Evolutionary conservation across 257 asterid genomes (phyloP).

Genomic region (Striga asiatica): DNA sequence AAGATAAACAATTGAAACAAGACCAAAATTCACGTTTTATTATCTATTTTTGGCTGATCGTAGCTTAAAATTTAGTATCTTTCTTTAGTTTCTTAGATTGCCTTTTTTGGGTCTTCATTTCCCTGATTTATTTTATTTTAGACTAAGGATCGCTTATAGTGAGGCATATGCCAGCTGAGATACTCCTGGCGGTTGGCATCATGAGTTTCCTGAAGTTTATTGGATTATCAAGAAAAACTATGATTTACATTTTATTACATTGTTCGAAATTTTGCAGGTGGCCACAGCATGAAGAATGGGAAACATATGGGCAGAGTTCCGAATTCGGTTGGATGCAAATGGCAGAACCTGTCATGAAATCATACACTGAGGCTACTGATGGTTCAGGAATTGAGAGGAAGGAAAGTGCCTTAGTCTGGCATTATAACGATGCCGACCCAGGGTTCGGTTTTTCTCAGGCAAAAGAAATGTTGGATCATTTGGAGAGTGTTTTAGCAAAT

Average conservation of each 20-base stretch:
- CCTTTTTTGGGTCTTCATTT: neutral
- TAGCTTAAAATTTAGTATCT: too few relatives aligned
- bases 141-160: neutral
- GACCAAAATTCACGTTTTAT: too few relatives aligned
- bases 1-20: too few relatives aligned
- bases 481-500: conserved; percentile 84
- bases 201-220: neutral
- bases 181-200: neutral
- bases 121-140: neutral
- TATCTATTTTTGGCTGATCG: too few relatives aligned
- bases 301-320: conserved; percentile 47
- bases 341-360: conserved; percentile 85
- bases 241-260: too few relatives aligned
- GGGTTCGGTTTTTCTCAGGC: conserved; percentile 85
- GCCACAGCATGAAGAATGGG: conserved; percentile 74
- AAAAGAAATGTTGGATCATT: conserved; percentile 87
- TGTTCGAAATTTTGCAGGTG: conserved; percentile 47
- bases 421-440: conserved; percentile 75
- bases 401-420: conserved; percentile 92
- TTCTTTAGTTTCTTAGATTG: neutral
- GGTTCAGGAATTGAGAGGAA: conserved; percentile 77
- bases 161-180: neutral
- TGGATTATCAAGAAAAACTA: too few relatives aligned
- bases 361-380: conserved; percentile 86
- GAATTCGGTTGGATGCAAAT: conserved; percentile 88